Evolutionary conservation across 805 yeast genomes (phyloP).

Genomic region (Kregervanrija pseudodelftensis): DNA sequence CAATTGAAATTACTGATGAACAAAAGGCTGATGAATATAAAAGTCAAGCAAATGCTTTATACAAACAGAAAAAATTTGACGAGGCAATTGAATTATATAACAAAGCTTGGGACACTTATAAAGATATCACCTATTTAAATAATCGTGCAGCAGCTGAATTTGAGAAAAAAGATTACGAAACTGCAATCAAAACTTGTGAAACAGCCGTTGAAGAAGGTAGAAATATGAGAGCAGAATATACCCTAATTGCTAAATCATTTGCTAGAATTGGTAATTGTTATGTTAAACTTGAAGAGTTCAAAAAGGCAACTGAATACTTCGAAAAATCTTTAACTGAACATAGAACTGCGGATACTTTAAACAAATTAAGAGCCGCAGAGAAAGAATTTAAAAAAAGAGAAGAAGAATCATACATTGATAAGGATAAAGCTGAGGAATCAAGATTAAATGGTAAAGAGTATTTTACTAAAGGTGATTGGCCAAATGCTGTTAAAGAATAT

Average conservation of each 20-base stretch:
- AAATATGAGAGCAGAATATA: constrained; percentile 86
- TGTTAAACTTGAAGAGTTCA: constrained; percentile 65
- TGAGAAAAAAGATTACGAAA: constrained; percentile 88
- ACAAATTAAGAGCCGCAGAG: constrained; percentile 82
- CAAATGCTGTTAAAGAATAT: constrained; percentile 89
- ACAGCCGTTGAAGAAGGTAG: constrained; percentile 86
- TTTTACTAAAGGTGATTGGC: constrained; percentile 93
- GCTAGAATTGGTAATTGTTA: constrained; percentile 85
- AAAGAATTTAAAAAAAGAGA: constrained; percentile 76
- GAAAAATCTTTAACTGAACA: constrained; percentile 95
- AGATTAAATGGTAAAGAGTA: constrained; percentile 85
- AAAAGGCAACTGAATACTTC: constrained; percentile 67
- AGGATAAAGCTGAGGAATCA: constrained; percentile 92
- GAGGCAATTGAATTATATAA: constrained; percentile 85
- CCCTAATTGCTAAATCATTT: constrained; percentile 83
- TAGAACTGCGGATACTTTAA: constrained; percentile 88
- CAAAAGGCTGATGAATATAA: constrained; percentile 62
- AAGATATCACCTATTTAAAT: constrained; percentile 89
- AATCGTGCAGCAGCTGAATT: constrained; percentile 97
- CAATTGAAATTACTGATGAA: constrained; percentile 28
- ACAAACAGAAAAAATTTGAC: constrained; percentile 83
- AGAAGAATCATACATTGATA: constrained; percentile 72
- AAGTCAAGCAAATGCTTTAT: constrained; percentile 77
- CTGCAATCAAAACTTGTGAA: constrained; percentile 74
- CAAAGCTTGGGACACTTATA: constrained; percentile 73